Conservation (phyloP, 2,329 filamentous ascomycete genomes). For the Fusarium sulawesiense region DNA sequence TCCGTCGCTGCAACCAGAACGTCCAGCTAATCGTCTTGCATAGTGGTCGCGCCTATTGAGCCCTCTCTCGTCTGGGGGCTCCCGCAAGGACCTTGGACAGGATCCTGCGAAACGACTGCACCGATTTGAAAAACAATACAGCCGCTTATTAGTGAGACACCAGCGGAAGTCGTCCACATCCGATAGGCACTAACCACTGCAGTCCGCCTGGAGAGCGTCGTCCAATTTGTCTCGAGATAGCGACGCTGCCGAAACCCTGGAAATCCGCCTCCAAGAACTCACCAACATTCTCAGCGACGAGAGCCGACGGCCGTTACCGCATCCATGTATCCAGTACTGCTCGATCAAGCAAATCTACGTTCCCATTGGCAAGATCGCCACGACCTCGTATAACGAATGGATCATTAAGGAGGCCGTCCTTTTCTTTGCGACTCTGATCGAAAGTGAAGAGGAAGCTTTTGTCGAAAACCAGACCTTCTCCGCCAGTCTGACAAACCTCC, state of each 20-base stretch:
- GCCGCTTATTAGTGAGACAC: slow-evolving; percentile 66
- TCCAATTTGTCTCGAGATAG: slow-evolving; percentile 69
- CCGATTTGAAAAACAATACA: slow-evolving; percentile 75
- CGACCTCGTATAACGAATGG: slow-evolving; percentile 84
- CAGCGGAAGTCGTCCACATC: neutral
- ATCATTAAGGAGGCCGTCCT: slow-evolving; percentile 86
- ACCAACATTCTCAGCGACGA: slow-evolving; percentile 86
- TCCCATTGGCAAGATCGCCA: slow-evolving; percentile 88
- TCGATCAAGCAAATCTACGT: slow-evolving; percentile 89
- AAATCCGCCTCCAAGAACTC: slow-evolving; percentile 71
- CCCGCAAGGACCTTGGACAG: slow-evolving; percentile 69
- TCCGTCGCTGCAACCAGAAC: neutral
- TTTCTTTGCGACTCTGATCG: slow-evolving; percentile 91
- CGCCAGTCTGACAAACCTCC: slow-evolving; percentile 84
- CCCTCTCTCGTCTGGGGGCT: slow-evolving; percentile 66
- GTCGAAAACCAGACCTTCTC: slow-evolving; percentile 89
- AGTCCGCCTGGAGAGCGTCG: slow-evolving; percentile 70
- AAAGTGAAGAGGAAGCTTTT: slow-evolving; percentile 96
- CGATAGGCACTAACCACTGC: slow-evolving; percentile 35
- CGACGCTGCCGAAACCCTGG: slow-evolving; percentile 71
- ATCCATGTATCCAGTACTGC: slow-evolving; percentile 91
- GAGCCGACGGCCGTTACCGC: slow-evolving; percentile 85
- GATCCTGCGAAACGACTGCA: slow-evolving; percentile 73
- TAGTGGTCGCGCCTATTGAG: slow-evolving; percentile 77
- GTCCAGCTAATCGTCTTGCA: slow-evolving; percentile 27